phyloP scores from a whole-genome alignment of 202 grass and related monocot species.

The Tripidium arundinaceum region DNA sequence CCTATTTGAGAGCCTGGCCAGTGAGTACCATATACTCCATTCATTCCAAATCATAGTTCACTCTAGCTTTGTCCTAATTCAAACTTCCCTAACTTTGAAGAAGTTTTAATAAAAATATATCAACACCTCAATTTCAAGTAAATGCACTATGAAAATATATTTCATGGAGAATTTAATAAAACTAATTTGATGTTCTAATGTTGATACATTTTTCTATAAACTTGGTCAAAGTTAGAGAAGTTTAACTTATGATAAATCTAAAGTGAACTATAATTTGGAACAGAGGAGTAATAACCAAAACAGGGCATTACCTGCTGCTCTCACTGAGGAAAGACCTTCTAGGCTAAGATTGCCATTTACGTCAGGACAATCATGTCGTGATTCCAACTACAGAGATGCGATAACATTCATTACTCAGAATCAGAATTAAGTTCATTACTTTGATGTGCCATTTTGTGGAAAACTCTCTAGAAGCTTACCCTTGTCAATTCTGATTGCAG shows the following conservation, averaged over 20 bases:
- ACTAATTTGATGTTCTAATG: background rate
- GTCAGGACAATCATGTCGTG: slow-evolving; percentile 15
- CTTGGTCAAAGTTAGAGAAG: background rate
- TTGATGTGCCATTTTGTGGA: slow-evolving; percentile 22
- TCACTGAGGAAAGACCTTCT: slow-evolving; percentile 23
- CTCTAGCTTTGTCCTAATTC: background rate
- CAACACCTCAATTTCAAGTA: background rate
- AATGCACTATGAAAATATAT: background rate
- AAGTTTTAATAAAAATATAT: background rate
- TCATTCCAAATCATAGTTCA: background rate
- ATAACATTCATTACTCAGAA: slow-evolving; percentile 9
- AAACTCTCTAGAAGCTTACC: slow-evolving; percentile 36
- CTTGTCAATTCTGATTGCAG: slow-evolving; percentile 22
- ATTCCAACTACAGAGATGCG: slow-evolving; percentile 39
- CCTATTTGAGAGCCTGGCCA: background rate
- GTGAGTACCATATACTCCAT: slow-evolving; percentile 7
- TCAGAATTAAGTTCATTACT: slow-evolving; percentile 2
- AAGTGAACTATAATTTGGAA: background rate
- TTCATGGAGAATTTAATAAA: background rate
- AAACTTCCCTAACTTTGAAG: background rate
- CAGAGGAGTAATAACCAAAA: slow-evolving; percentile 4
- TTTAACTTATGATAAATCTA: background rate
- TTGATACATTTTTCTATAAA: background rate
- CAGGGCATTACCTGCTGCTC: slow-evolving; percentile 28
- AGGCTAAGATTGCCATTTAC: slow-evolving; percentile 23